phyloP scores from a whole-genome alignment of 306 rosid genomes.

The Fragaria vesca region DNA sequence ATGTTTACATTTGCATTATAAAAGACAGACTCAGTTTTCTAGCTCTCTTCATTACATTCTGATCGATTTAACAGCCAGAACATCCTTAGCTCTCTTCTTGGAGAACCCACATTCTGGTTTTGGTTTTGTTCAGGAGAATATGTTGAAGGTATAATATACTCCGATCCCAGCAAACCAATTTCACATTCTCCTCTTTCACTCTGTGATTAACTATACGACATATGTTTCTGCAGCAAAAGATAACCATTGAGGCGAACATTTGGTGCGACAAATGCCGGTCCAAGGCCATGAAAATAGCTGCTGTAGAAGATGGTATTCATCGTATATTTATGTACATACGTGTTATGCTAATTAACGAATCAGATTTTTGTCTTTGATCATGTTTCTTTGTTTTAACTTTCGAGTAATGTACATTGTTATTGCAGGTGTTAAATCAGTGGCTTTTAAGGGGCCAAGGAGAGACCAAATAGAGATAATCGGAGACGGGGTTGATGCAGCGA shows the following conservation, averaged over 20 bases:
- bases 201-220: not conserved
- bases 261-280: conserved; percentile 17
- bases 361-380: not conserved
- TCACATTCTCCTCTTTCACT: not conserved
- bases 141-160: not conserved
- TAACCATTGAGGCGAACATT: conserved; percentile 28
- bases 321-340: not conserved
- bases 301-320: conserved; percentile 10
- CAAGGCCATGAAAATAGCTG: conserved; percentile 24
- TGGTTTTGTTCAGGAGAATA: not conserved
- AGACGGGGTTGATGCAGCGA: conserved; percentile 49
- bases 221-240: conserved; percentile 27
- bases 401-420: not conserved
- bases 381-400: not conserved
- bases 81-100: conserved; percentile 1
- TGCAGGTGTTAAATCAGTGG: conserved; percentile 22
- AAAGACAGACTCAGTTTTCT: not conserved
- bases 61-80: not conserved
- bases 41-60: conserved; percentile 3
- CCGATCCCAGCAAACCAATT: not conserved
- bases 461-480: conserved; percentile 31
- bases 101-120: conserved; percentile 3
- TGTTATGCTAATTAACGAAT: not conserved
- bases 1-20: not conserved
- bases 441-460: conserved; percentile 15